phyloP scores from a whole-genome alignment of 2,329 filamentous ascomycete genomes.

The Fonsecaea pugnacius region DNA sequence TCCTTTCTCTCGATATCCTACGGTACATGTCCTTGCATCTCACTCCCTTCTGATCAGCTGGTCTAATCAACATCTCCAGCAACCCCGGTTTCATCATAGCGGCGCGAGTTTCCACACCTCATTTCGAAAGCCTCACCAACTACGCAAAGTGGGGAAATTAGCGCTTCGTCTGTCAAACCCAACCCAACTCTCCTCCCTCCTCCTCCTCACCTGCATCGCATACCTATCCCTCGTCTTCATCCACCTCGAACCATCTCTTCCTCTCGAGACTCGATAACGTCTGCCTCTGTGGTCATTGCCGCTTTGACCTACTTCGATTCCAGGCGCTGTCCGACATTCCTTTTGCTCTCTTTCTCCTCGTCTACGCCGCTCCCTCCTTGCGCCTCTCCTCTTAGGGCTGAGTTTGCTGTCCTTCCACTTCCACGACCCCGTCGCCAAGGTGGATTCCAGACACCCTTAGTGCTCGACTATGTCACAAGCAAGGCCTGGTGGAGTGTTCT shows the following conservation, averaged over 20 bases:
- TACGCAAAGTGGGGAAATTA: constrained; percentile 39
- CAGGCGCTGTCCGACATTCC: constrained; percentile 20
- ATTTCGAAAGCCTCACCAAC: constrained; percentile 37
- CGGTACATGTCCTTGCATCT: constrained; percentile 15
- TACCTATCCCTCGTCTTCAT: constrained; percentile 24
- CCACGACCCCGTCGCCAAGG: constrained; percentile 33
- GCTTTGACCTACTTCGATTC: constrained; percentile 12
- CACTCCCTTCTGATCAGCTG: constrained; percentile 19
- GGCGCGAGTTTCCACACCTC: constrained; percentile 34
- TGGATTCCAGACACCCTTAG: constrained; percentile 38
- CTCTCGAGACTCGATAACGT: constrained; percentile 28
- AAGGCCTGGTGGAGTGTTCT: constrained; percentile 81
- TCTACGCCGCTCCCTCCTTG: constrained; percentile 25
- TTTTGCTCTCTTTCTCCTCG: constrained; percentile 21
- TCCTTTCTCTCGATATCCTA: constrained; percentile 15
- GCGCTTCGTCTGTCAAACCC: constrained; percentile 36
- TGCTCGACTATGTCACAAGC: constrained; percentile 77
- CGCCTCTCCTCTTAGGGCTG: constrained; percentile 22
- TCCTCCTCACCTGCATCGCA: constrained; percentile 33
- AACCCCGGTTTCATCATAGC: constrained; percentile 36
- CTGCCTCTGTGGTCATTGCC: constrained; percentile 23
- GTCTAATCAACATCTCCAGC: constrained; percentile 17
- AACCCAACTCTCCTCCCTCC: constrained; percentile 16
- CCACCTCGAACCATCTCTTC: constrained; percentile 32
- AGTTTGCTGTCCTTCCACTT: constrained; percentile 16